Conservation (phyloP, 2,329 filamentous ascomycete genomes). For the Chaetoscypha palmicola region DNA sequence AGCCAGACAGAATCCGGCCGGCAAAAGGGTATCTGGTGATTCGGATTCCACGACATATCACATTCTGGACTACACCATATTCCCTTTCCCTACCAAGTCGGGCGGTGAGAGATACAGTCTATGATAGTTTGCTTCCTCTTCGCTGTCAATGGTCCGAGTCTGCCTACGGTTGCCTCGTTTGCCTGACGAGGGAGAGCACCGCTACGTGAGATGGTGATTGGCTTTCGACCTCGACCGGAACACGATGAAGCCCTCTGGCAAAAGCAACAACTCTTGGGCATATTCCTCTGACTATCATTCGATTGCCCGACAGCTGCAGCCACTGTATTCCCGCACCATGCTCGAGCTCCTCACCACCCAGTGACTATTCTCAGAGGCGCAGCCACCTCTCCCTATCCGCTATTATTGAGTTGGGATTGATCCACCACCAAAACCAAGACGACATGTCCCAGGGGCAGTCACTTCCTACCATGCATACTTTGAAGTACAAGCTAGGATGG, state of each 20-base stretch:
- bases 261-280: background rate
- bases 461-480: too few species aligned
- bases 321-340: background rate
- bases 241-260: background rate
- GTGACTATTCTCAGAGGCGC: background rate
- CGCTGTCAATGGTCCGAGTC: background rate
- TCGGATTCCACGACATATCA: background rate
- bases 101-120: background rate
- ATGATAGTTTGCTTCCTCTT: background rate
- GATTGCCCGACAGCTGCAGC: slow-evolving; percentile 15
- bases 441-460: too few species aligned
- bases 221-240: background rate
- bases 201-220: background rate
- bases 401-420: too few species aligned
- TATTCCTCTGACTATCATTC: background rate
- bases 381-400: background rate
- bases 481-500: too few species aligned
- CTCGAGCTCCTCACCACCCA: background rate
- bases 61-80: too few species aligned
- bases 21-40: background rate
- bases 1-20: background rate
- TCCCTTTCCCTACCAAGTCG: too few species aligned
- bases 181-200: background rate
- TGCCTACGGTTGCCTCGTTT: slow-evolving; percentile 5
- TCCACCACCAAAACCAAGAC: background rate